Percentiles rank a stretch among this genome's conserved stretches.
These are phyloP conservation scores for Aspergillus mulundensis DNA, from an alignment of 495 filamentous ascomycete genomes.

Conservation along the genomic window DNA sequence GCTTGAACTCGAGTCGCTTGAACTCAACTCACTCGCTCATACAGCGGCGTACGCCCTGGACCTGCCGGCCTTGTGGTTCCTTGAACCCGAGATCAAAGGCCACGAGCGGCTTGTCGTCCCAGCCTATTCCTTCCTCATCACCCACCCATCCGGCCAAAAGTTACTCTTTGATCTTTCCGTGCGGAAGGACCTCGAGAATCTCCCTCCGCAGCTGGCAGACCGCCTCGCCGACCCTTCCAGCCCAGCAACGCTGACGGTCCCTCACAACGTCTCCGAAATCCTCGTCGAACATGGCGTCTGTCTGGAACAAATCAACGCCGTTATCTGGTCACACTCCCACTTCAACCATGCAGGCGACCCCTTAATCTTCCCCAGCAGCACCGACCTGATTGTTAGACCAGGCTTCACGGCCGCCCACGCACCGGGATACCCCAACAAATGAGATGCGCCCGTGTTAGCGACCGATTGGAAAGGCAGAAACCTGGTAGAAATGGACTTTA, in stretches of 20 bases:
- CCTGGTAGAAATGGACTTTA: neutral
- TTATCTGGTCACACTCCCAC: constrained; percentile 56
- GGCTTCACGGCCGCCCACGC: constrained; percentile 45
- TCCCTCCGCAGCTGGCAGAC: constrained; percentile 5
- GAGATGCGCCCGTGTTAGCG: constrained; percentile 28
- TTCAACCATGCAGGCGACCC: constrained; percentile 60
- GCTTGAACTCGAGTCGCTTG: too few relatives aligned
- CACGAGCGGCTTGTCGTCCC: neutral
- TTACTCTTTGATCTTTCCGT: constrained; percentile 5
- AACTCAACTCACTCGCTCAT: neutral
- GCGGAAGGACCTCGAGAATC: constrained; percentile 13
- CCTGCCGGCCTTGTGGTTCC: neutral
- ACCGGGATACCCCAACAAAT: constrained; percentile 50
- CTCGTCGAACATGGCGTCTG: constrained; percentile 5
- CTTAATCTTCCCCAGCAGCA: constrained; percentile 44
- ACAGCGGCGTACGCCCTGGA: neutral
- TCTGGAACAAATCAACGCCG: constrained; percentile 40
- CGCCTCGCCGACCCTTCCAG: constrained; percentile 6
- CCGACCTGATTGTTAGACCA: constrained; percentile 53
- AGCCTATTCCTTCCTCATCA: neutral
- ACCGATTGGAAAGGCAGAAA: neutral
- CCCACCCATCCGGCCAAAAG: neutral
- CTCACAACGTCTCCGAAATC: constrained; percentile 4
- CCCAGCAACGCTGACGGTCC: neutral
- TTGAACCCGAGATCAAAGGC: neutral